Conservation (phyloP, 2,329 filamentous ascomycete species). For the Diaporthe vexans region DNA sequence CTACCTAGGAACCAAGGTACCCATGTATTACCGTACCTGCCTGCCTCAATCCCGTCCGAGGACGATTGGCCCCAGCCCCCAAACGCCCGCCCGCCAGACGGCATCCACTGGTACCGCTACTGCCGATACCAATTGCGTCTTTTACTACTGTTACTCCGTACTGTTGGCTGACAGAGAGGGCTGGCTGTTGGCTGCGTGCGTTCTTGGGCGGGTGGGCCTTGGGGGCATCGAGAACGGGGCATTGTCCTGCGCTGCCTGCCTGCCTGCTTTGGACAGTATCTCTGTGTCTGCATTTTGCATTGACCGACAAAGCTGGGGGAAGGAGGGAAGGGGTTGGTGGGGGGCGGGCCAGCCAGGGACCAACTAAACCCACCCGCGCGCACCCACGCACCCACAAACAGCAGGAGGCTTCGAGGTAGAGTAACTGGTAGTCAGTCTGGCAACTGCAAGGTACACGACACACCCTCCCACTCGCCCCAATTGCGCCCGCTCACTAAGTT, state of each 20-base stretch:
- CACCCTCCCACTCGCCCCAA: background rate
- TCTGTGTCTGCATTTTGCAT: conserved; percentile 9
- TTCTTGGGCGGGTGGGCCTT: conserved; percentile 2
- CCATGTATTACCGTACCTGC: background rate
- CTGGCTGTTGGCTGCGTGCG: conserved; percentile 22
- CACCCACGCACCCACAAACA: background rate
- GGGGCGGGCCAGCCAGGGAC: background rate
- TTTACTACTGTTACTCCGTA: too few relatives aligned
- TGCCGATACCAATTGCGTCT: background rate
- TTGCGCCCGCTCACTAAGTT: too few relatives aligned
- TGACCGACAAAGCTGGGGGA: conserved; percentile 22
- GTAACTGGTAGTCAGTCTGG: too few relatives aligned
- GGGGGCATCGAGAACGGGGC: background rate
- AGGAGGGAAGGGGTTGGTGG: too few relatives aligned
- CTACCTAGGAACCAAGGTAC: too few relatives aligned
- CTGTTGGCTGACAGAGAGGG: background rate
- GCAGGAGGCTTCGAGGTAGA: background rate
- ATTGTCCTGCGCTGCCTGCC: background rate
- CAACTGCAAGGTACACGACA: conserved; percentile 22
- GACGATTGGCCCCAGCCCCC: background rate
- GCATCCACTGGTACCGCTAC: conserved; percentile 6
- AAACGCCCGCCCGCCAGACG: background rate
- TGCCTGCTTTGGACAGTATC: background rate
- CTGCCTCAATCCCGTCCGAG: background rate
- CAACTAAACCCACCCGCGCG: background rate